phyloP scores from a whole-genome alignment of 2,329 filamentous ascomycete genomes.

The Aspergillus hiratsukae region DNA sequence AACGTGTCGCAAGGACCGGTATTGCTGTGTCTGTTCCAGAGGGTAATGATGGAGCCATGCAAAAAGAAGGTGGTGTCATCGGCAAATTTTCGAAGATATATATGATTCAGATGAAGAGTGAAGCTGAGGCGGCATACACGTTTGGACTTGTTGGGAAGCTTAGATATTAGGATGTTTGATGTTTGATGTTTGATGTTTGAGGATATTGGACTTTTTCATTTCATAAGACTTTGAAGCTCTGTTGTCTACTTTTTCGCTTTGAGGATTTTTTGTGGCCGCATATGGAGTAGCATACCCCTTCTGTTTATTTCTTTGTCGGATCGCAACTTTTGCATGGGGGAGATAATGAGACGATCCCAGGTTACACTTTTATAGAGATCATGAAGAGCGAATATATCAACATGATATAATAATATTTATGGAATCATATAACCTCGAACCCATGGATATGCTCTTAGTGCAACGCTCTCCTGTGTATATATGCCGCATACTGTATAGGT shows the following conservation, averaged over 20 bases:
- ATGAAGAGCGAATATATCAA: neutral
- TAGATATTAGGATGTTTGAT: constrained; percentile 38
- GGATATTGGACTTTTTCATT: neutral
- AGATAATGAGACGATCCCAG: neutral
- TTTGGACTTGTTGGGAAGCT: constrained; percentile 52
- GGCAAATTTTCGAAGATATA: constrained; percentile 56
- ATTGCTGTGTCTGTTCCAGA: constrained; percentile 89
- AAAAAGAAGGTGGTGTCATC: constrained; percentile 55
- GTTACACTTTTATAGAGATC: neutral
- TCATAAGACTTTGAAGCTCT: neutral
- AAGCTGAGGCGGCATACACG: constrained; percentile 51
- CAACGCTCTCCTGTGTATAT: no score
- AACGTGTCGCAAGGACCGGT: constrained; percentile 74
- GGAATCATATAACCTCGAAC: neutral
- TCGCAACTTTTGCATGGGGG: neutral
- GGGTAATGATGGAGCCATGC: constrained; percentile 59
- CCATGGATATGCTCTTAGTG: no score
- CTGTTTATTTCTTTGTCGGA: neutral
- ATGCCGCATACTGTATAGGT: neutral
- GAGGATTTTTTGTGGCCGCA: neutral
- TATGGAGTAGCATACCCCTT: constrained; percentile 2
- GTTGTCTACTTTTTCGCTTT: neutral
- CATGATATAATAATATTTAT: neutral
- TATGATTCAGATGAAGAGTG: constrained; percentile 60
- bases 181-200: constrained; percentile 6